phyloP scores from a whole-genome alignment of 805 yeast species.

The Ogataea nitratoaversa region DNA sequence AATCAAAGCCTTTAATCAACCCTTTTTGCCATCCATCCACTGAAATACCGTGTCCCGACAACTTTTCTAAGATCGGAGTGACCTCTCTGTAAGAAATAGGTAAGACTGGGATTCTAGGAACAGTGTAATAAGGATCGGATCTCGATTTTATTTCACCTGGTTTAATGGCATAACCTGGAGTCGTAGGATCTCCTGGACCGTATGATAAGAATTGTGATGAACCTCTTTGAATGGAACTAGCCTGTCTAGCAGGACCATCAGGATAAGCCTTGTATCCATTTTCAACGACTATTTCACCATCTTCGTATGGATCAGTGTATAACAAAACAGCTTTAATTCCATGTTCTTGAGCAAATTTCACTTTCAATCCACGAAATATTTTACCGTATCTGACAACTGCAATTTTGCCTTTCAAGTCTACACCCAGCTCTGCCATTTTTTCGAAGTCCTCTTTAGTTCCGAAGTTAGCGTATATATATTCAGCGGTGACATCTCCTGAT shows the following conservation, averaged over 20 bases:
- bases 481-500: constrained; percentile 67
- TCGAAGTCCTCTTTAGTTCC: constrained; percentile 62
- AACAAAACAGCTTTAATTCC: constrained; percentile 67
- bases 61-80: constrained; percentile 51
- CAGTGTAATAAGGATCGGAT: constrained; percentile 43
- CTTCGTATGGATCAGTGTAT: constrained; percentile 70
- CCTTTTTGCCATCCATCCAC: constrained; percentile 27
- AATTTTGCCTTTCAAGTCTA: constrained; percentile 52
- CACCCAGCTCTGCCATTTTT: constrained; percentile 45
- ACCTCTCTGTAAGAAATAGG: constrained; percentile 67
- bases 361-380: constrained; percentile 69
- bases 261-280: constrained; percentile 68
- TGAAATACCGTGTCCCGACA: constrained; percentile 55
- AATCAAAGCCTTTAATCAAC: constrained; percentile 34
- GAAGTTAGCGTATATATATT: constrained; percentile 63
- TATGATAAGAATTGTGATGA: constrained; percentile 59
- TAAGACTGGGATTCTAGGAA: constrained; percentile 65
- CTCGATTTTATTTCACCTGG: constrained; percentile 52
- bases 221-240: constrained; percentile 73
- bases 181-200: constrained; percentile 75
- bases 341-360: constrained; percentile 67
- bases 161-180: constrained; percentile 63
- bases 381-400: constrained; percentile 66
- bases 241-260: constrained; percentile 72
- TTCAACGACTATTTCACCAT: constrained; percentile 44